These are phyloP conservation scores for Gossypium ekmanianum DNA, from an alignment of 345 rosid genomes.

Conservation along the genomic window DNA sequence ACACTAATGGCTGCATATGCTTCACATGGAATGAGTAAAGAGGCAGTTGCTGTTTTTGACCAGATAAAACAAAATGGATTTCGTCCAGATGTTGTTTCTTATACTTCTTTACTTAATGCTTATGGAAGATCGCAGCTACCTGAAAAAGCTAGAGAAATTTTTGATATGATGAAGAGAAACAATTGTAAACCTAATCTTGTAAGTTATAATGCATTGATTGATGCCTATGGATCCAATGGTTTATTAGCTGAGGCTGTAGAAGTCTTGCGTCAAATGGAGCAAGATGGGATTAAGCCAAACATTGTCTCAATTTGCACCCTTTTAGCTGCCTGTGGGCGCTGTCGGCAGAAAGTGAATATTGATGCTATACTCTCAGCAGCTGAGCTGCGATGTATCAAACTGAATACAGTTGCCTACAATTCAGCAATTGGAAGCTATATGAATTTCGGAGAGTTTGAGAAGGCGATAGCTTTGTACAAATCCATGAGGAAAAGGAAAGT, in stretches of 20 bases:
- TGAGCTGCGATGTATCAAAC: slow-evolving; percentile 63
- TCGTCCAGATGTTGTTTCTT: slow-evolving; percentile 75
- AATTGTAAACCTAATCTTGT: slow-evolving; percentile 71
- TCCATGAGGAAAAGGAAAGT: slow-evolving; percentile 70
- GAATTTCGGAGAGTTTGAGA: slow-evolving; percentile 77
- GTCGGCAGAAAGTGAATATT: slow-evolving; percentile 61
- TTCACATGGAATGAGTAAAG: slow-evolving; percentile 72
- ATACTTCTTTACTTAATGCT: slow-evolving; percentile 78
- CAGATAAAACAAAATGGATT: slow-evolving; percentile 61
- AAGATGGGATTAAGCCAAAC: slow-evolving; percentile 61
- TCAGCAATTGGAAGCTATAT: slow-evolving; percentile 84
- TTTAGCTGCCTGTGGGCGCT: slow-evolving; percentile 82
- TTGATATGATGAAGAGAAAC: slow-evolving; percentile 62
- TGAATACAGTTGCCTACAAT: slow-evolving; percentile 80
- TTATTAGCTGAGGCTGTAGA: slow-evolving; percentile 71
- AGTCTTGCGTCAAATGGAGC: slow-evolving; percentile 78
- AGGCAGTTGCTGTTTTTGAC: slow-evolving; percentile 66
- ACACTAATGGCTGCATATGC: slow-evolving; percentile 83
- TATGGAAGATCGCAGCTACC: slow-evolving; percentile 88
- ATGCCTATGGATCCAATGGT: slow-evolving; percentile 90
- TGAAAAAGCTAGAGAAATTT: slow-evolving; percentile 65
- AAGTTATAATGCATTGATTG: slow-evolving; percentile 77
- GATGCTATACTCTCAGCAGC: slow-evolving; percentile 79
- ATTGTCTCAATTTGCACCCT: slow-evolving; percentile 80
- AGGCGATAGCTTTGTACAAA: slow-evolving; percentile 56